Base-by-base conservation (phyloP, 2,329 filamentous ascomycete genomes). In the Fusarium sp. region DNA sequence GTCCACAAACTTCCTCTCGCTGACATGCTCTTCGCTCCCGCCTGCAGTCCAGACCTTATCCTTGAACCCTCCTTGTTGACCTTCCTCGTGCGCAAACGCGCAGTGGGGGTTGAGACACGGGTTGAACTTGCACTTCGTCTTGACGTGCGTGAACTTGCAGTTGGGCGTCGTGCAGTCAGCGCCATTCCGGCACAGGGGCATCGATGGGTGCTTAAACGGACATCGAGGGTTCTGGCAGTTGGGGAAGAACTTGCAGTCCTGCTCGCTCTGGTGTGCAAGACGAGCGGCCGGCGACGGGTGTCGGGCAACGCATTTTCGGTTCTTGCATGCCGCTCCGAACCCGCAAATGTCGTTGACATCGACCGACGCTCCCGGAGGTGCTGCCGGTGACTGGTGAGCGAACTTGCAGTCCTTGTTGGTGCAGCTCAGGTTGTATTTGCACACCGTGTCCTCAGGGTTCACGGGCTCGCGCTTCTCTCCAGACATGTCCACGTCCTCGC, bases 241-340 rank as follows among this genome's bases (percentile, higher is more conserved):
- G 62, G 95, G 94, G 80, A 90, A 97, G 86, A 94, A 97, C 77
- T 92, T 94, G 88, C 95, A 97, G 76, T 97, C 91, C 79, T 93
- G 90, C 79, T 96, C 92, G 63, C 90, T 88, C 82, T 97, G 92
- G 78, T 95, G 93, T 28, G 91, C 90, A 54, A 89, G 83, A 78
- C 90, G 93, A 73, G 92, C 88, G 7, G 95, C 94, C 2, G 96
- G 96, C 7, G 95, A 98, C 3, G 96, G 96, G 80, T 99, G 96
- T 63, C 94, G 93, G 31, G 89, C 95, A 9, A 92, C 93, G 78
- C 96, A 99, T 83, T 98, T 98, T 76, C 90, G 88, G 85, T 98
- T 99, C 83, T 96, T 97, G 89, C 96, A 99, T 9, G 94, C 94
- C 3, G 90, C 94, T 18, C 94, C 95, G 75, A 93, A 98, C 16